These are phyloP conservation scores for Cantharellus anzutake DNA, from an alignment of 768 basidiomycete species.

Conservation along the genomic window DNA sequence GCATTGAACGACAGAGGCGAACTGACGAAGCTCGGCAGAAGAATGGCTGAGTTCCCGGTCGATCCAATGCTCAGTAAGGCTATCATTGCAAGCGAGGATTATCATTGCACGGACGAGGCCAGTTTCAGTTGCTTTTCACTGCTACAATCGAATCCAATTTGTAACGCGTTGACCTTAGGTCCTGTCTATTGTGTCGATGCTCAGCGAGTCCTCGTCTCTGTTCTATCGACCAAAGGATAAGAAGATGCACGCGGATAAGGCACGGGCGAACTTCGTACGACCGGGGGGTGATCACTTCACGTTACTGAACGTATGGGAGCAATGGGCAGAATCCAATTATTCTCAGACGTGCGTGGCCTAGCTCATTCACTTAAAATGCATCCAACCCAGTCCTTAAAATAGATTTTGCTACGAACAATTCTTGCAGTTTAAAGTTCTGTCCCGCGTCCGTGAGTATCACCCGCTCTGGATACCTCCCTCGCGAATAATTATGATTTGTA, in stretches of 20 bases:
- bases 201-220: constrained; percentile 84
- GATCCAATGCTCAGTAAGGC: constrained; percentile 96
- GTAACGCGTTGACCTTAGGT: constrained; percentile 29
- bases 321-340: constrained; percentile 96
- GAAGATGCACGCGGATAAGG: constrained; percentile 92
- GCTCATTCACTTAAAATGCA: background rate
- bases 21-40: constrained; percentile 84
- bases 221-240: constrained; percentile 99
- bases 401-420: constrained; percentile 84
- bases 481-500: background rate
- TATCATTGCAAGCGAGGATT: constrained; percentile 90
- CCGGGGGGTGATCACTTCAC: constrained; percentile 97
- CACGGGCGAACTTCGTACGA: constrained; percentile 90
- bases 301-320: constrained; percentile 92
- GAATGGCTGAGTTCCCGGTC: constrained; percentile 98
- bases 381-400: background rate
- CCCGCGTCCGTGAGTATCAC: constrained; percentile 58
- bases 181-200: constrained; percentile 91
- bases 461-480: background rate
- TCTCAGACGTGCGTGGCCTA: constrained; percentile 50
- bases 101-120: constrained; percentile 90
- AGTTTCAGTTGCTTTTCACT: constrained; percentile 10
- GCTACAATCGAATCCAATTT: background rate
- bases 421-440: constrained; percentile 85
- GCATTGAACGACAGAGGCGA: constrained; percentile 94